Conservation (phyloP, 169 alveolate species). For the Pseudocohnilembus persalinus region DNA sequence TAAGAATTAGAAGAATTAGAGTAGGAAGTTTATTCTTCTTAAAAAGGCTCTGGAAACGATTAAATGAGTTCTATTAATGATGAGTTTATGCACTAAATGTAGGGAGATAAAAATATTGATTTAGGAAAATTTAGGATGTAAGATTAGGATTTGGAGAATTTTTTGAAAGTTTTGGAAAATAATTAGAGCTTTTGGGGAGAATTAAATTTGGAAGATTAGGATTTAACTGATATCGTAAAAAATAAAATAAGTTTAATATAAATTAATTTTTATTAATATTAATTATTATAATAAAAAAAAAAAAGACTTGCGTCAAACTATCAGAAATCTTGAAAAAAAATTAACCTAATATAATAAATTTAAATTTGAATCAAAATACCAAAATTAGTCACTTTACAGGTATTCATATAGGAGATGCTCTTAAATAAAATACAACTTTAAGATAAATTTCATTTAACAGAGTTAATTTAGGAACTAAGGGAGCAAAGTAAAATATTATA, state of each 20-base stretch:
- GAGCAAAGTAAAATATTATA: conserved; percentile 14
- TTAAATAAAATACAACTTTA: conserved; percentile 13
- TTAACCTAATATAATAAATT: conserved; percentile 1
- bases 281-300: background rate
- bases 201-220: too few relatives aligned
- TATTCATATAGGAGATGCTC: conserved; percentile 36
- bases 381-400: conserved; percentile 32
- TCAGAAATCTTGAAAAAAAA: conserved; percentile 22
- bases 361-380: conserved; percentile 6
- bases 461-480: conserved; percentile 9
- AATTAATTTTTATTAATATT: too few relatives aligned
- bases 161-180: background rate
- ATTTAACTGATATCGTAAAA: background rate
- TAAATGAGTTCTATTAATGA: too few relatives aligned
- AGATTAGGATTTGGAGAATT: background rate
- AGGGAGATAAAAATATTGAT: too few relatives aligned
- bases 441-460: conserved; percentile 5
- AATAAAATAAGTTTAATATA: too few relatives aligned
- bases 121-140: background rate
- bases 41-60: too few relatives aligned
- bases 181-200: background rate
- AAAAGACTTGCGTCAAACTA: conserved; percentile 31
- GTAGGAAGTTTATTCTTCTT: too few relatives aligned
- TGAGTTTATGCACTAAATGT: too few relatives aligned
- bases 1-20: too few relatives aligned